Evolutionary conservation across 768 basidiomycete species (phyloP).

Genomic region (Paxillus rubicundulus): DNA sequence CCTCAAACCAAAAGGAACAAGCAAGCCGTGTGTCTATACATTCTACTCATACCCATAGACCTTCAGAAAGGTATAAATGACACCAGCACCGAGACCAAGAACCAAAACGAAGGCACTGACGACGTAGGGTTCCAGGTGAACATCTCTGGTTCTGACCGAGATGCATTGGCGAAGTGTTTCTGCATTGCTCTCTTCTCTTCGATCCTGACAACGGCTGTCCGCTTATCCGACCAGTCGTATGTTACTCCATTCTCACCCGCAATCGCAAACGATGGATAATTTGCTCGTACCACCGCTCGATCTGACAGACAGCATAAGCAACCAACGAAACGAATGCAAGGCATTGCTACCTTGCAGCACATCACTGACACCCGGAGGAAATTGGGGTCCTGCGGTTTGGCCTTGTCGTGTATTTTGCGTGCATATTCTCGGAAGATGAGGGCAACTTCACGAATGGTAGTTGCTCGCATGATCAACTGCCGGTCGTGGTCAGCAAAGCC

Average conservation of each 20-base stretch:
- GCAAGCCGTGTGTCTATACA: too few species aligned
- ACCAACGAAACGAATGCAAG: conserved; percentile 3
- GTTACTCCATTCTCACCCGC: conserved; percentile 27
- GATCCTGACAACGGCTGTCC: conserved; percentile 48
- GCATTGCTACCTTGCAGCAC: conserved; percentile 67
- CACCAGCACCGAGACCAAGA: conserved; percentile 21
- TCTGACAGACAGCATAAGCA: conserved; percentile 41
- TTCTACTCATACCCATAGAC: conserved; percentile 18
- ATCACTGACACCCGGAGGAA: too few species aligned
- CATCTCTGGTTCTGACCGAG: too few species aligned
- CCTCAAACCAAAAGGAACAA: too few species aligned
- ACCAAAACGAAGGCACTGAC: conserved; percentile 27
- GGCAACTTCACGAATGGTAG: conserved; percentile 73
- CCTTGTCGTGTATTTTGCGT: conserved; percentile 74
- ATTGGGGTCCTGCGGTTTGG: too few species aligned
- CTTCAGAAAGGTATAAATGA: conserved; percentile 26
- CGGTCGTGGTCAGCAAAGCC: too few species aligned
- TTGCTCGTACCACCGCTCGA: conserved; percentile 92
- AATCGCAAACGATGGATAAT: conserved; percentile 96
- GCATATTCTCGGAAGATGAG: conserved; percentile 81
- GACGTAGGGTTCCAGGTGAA: conserved; percentile 30
- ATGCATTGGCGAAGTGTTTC: too few species aligned
- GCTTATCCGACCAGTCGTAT: conserved; percentile 54
- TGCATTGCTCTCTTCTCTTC: too few species aligned
- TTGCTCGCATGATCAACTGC: conserved; percentile 89